Base-by-base conservation (phyloP, 306 rosid genomes). In the Acacia acuminata region DNA sequence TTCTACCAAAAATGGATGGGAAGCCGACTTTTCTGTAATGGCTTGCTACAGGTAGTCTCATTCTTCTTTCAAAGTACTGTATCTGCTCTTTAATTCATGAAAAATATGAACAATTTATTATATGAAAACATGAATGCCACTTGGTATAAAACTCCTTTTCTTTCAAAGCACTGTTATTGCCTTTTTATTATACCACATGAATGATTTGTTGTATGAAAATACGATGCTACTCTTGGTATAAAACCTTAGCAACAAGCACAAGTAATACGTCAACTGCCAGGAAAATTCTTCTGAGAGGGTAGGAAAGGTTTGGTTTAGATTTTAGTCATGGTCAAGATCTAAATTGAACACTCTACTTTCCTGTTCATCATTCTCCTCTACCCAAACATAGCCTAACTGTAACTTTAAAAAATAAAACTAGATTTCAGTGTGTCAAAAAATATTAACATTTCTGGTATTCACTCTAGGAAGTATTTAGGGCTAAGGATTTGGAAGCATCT, bases 11-110 rank as follows among this genome's bases (percentile, higher is more conserved):
- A 96, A 84, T 90, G 90, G 93, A 87, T 90, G 34, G 98, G 99
- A 85, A 94, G 99, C 43, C 94, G 97, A 48, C 97, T 92, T 79
- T 96, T 96, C 88, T 96, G 94, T 80, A 96, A 90, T 88, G 85
- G 99, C 91, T 85, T 96, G 84, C 84, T 96, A 70, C 97, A 96
- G 92, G 98, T 90, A 82, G 50, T 82, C 25, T 73, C 65, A 66
- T 81, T 64, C 45, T 79, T 66, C 58, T 82, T 70, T 64, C 40
- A 53, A 5, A 22, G 72, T 47, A 63, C 53, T 58, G 8, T 75
- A 22, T 64, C 65, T 65, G 22, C 27, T 68, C 69, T 53, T 55
- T 82, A 77, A 65, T 32, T 12, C 16, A 47, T 47, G 19, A 47
- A 47, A 47, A 45, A 3, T 45, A 45, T 12, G 50, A 12, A 45